Evolutionary conservation across 495 filamentous ascomycete species (phyloP), one percentile per base, ranked within the genome.

Genomic region (Jackrogersella minutella): DNA sequence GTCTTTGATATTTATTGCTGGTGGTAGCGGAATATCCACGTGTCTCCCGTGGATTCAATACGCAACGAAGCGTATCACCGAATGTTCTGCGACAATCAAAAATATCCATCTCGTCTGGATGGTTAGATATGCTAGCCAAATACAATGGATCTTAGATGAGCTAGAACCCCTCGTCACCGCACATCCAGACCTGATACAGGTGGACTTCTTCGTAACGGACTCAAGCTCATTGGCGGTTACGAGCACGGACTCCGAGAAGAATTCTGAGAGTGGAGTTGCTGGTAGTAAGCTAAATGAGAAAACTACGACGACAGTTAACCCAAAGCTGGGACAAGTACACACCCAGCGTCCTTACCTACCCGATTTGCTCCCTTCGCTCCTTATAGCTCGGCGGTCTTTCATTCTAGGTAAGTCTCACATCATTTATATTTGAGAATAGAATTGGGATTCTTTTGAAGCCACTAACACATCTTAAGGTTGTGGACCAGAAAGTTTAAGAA

Each of bases 11-110:
- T 84, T 93, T 68, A 86, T 93, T 62, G 90, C 90, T 1, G 90
- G 90, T 19, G 90, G 90, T 2, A 90, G 87, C 64, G 90, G 90
- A 8, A 90, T 93, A 68, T 91, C 91, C 0, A 89, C 90, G 0
- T 86, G 91, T 56, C 86, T 91, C 14, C 87, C 85, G 16, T 89
- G 91, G 68, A 79, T 93, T 11, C 78, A 90, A 14, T 80, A 91
- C 55, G 78, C 93, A 37, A 87, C 89, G 69, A 87, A 89, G 72
- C 88, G 89, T 62, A 89, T 93, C 75, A 81, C 84, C 3, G 87
- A 90, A 69, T 83, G 85, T 16, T 88, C 89, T 58, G 86, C 88
- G 8, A 82, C 90, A n/a, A 89, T 87, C 6, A 86, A 83, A 66
- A 84, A 82, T 24, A 84, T 93, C 13, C 84, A 86, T 43, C 85